Conservation (phyloP, 192 early-diverging fungal species). For the Coemansia sp. region DNA sequence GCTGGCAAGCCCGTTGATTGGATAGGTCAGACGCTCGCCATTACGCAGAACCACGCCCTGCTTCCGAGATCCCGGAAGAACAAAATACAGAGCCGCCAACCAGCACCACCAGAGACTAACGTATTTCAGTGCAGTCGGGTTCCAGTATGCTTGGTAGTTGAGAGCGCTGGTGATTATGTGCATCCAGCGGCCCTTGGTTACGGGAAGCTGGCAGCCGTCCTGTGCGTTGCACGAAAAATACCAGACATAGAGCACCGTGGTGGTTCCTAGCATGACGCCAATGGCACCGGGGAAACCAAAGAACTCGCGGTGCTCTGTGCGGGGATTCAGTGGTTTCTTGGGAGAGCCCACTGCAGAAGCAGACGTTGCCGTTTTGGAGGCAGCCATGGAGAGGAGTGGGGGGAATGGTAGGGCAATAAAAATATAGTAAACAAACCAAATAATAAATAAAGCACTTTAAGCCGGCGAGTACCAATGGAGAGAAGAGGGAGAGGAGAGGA, state of each 20-base stretch:
- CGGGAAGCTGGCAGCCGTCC: constrained; percentile 55
- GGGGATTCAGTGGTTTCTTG: constrained; percentile 59
- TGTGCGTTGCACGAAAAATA: constrained; percentile 48
- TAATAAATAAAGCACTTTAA: constrained; percentile 1
- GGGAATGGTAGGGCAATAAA: neutral
- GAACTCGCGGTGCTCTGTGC: constrained; percentile 79
- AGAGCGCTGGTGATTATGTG: constrained; percentile 36
- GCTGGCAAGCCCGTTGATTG: constrained; percentile 75
- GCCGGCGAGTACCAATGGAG: neutral
- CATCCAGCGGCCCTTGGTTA: constrained; percentile 13
- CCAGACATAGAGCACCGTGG: constrained; percentile 43
- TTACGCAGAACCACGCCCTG: constrained; percentile 69
- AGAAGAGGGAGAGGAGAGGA: neutral
- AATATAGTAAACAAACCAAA: neutral
- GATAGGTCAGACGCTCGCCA: constrained; percentile 73
- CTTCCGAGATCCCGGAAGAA: constrained; percentile 62
- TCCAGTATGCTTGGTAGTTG: constrained; percentile 51
- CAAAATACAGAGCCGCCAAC: constrained; percentile 61
- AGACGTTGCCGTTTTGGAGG: neutral
- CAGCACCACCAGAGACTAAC: constrained; percentile 69
- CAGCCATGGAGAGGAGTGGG: neutral
- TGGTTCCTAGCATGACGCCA: constrained; percentile 50
- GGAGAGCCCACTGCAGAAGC: constrained; percentile 2
- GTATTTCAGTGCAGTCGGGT: constrained; percentile 19
- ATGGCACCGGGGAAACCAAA: constrained; percentile 62